Conservation (phyloP, 1,284 basidiomycete genomes). For the Mrakiaceae sp. region DNA sequence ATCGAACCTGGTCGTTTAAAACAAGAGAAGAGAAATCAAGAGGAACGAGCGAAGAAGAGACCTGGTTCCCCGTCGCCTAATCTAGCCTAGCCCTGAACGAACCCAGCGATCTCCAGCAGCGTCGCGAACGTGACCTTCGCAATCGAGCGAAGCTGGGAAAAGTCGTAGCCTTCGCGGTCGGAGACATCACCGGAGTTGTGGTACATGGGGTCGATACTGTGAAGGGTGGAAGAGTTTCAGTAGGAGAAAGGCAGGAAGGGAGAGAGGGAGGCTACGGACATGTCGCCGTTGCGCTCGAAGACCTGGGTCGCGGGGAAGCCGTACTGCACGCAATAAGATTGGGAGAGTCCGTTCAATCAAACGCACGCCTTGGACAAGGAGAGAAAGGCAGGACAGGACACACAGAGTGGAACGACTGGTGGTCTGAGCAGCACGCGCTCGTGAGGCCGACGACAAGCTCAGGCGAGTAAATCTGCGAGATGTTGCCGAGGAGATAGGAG, state of each 20-base stretch:
- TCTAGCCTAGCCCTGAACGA: not conserved
- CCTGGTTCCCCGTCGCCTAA: not conserved
- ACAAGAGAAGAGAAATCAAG: too few species aligned
- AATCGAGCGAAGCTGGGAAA: slow-evolving; percentile 64
- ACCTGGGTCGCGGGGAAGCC: slow-evolving; percentile 67
- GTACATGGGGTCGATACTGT: slow-evolving; percentile 20
- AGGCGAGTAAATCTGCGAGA: slow-evolving; percentile 61
- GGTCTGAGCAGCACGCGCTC: slow-evolving; percentile 63
- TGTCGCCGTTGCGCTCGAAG: slow-evolving; percentile 8
- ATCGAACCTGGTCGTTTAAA: too few species aligned
- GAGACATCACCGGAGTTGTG: slow-evolving; percentile 57
- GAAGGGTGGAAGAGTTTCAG: not conserved
- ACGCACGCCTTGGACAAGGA: not conserved
- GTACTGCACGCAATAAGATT: slow-evolving; percentile 29
- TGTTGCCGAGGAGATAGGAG: slow-evolving; percentile 56
- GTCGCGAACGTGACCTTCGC: slow-evolving; percentile 57
- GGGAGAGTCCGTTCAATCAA: too few species aligned
- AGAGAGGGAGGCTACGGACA: not conserved
- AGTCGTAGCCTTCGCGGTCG: slow-evolving; percentile 62
- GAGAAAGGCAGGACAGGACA: not conserved
- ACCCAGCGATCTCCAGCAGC: not conserved
- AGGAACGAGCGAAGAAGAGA: too few species aligned
- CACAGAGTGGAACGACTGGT: slow-evolving; percentile 41
- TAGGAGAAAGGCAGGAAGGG: not conserved
- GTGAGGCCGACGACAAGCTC: slow-evolving; percentile 69